Evolutionary conservation across 495 filamentous ascomycete species (phyloP), one percentile per base, ranked within the genome.

Genomic region (Cercophora newfieldiana): DNA sequence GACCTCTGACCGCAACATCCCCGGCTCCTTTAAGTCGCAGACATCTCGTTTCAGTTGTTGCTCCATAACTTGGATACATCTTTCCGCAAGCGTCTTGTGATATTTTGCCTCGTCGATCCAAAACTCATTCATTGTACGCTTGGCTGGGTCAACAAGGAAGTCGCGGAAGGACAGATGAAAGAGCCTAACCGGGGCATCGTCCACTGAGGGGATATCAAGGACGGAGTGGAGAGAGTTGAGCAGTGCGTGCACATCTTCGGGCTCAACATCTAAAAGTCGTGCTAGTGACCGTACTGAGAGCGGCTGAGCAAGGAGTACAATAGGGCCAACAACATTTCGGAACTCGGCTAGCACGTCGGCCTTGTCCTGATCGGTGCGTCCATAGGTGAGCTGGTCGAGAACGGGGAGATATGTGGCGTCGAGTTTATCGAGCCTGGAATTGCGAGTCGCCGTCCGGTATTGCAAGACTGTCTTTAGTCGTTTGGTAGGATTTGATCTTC

Each of bases 161-260:
- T 86, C 83, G 50, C 81, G 81, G 65, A 87, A 83, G 5, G 81
- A 85, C 25, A 74, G 75, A 65, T 87, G 82, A 53, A 79, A 78
- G 19, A 71, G 47, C n/a, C 68, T 56, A 30, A 78, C 66, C 0
- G 69, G 71, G 25, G 48, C 21, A 49, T 60, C 25, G 8, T 37
- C 28, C 3, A 47, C 28, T 29, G 66, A 56, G 37, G 63, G 56
- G 64, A 78, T 64, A 54, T 55, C 54, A 1, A 78, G 58, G 18
- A 77, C 68, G 22, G 75, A 77, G 61, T 74, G 71, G 33, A 75
- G 69, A 21, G 50, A 63, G 56, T 73, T 61, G 30, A 80, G 68
- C 56, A 56, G 63, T 18, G 18, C 48, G 0, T 53, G 21, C 8
- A 76, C 53, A 28, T 58, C 64, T 18, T 59, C 56, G 6, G 28